phyloP scores from a whole-genome alignment of 106 monocot genomes.

The Cymbidium sinense region DNA sequence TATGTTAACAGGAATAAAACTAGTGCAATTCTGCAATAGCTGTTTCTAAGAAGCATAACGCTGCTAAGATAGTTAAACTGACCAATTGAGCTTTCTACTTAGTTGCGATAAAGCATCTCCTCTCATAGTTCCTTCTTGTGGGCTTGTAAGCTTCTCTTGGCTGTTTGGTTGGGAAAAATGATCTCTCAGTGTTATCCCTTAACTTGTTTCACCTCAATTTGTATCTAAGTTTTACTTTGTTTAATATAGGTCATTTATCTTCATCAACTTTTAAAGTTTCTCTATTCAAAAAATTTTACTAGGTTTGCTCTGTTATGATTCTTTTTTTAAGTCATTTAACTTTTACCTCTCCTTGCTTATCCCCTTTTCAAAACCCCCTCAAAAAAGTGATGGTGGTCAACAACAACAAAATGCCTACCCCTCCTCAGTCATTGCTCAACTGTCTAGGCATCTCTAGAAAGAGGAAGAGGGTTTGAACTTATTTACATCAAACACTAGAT shows the following conservation, averaged over 20 bases:
- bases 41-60: background rate
- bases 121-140: background rate
- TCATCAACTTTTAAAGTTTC: background rate
- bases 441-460: too few relatives aligned
- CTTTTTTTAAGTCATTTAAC: too few relatives aligned
- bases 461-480: background rate
- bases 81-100: background rate
- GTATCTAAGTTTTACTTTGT: background rate
- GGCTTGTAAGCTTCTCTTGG: background rate
- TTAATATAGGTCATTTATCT: background rate
- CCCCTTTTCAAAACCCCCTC: too few relatives aligned
- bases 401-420: too few relatives aligned
- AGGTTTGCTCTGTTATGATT: too few relatives aligned
- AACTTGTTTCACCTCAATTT: background rate
- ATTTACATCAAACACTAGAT: background rate
- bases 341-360: too few relatives aligned
- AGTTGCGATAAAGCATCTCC: background rate
- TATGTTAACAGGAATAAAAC: background rate
- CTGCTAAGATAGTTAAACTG: background rate
- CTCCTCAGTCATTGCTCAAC: too few relatives aligned
- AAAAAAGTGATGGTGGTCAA: too few relatives aligned
- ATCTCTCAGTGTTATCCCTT: background rate
- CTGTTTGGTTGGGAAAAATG: background rate
- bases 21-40: background rate
- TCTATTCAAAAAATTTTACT: background rate